phyloP scores from a whole-genome alignment of 441 rosid species.

The Euphorbia schlechtendalii region DNA sequence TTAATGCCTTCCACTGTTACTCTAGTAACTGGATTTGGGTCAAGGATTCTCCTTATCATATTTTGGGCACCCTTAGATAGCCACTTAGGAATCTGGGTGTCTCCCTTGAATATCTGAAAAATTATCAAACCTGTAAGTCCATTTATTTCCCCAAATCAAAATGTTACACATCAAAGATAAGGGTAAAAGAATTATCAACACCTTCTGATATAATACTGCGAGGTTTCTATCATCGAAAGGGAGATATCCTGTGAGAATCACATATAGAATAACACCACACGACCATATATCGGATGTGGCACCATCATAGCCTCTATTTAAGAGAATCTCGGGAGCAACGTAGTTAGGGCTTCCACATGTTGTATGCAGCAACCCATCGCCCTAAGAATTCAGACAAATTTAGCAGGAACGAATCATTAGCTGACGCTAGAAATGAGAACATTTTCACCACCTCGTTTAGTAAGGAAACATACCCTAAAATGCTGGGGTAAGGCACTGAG shows the following conservation, averaged over 20 bases:
- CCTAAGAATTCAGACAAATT: constrained; percentile 29
- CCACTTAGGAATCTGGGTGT: constrained; percentile 77
- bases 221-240: constrained; percentile 93
- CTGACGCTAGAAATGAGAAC: background rate
- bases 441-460: too few relatives aligned
- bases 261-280: constrained; percentile 85
- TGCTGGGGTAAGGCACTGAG: constrained; percentile 95
- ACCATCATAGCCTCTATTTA: constrained; percentile 88
- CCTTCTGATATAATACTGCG: constrained; percentile 90
- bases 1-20: constrained; percentile 61
- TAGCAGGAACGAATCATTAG: background rate
- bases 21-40: constrained; percentile 72
- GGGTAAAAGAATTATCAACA: constrained; percentile 15
- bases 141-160: background rate
- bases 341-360: constrained; percentile 96
- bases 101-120: constrained; percentile 84
- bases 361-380: constrained; percentile 84
- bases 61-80: constrained; percentile 69
- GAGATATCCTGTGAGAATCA: constrained; percentile 72
- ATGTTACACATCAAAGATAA: background rate
- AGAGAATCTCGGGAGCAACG: constrained; percentile 85
- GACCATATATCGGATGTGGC: constrained; percentile 94
- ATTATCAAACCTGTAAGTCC: background rate
- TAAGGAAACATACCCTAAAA: constrained; percentile 48
- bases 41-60: constrained; percentile 72